Base-by-base conservation (phyloP, 1,284 basidiomycete genomes). In the Apiotrichum akiyoshidainum region DNA sequence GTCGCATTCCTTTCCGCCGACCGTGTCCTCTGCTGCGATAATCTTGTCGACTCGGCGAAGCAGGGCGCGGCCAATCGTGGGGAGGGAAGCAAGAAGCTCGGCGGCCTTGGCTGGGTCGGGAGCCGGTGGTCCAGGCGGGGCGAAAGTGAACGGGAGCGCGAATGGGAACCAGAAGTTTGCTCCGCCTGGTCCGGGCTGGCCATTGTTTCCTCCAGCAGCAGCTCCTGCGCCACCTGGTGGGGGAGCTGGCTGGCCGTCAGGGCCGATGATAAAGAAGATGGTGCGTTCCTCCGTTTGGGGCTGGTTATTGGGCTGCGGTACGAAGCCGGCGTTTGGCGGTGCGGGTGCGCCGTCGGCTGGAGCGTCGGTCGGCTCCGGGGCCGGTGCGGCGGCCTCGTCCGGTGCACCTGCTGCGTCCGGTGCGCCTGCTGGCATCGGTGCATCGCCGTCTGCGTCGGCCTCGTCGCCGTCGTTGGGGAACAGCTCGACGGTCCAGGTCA, bases 41-140 rank as follows among this genome's bases (percentile, higher is more conserved):
- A 75, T 64, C 61, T 64, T 61, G 52, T 75, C 63, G 12, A 77
- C 66, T 11, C 72, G 58, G n/a, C 60, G 59, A 45, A 77, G 59
- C 42, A 74, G 55, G 0, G 63, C 61, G 19, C 59, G 56, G 5
- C 61, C 64, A 1, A 76, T 70, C 1, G 63, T 66, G 19, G 69
- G 68, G 13, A 76, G 54, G 0, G 73, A 75, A 19, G 63, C 51
- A n/a, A 77, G 57, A 0, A 77, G 64, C 58, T 75, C 75, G 5
- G 67, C 68, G 1, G 75, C 73, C 57, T 73, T 72, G 41, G 62
- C 71, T 1, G 72, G 72, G 54, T 74, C 67, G 11, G 69, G 61
- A 13, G 55, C 52, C 0, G 57, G 55, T 9, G 53, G 45, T 22
- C 48, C 35, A 8, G 37, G 34, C 21, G 51, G 47, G 10, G 22